phyloP scores from a whole-genome alignment of 257 asterid species.

The Echium plantagineum region DNA sequence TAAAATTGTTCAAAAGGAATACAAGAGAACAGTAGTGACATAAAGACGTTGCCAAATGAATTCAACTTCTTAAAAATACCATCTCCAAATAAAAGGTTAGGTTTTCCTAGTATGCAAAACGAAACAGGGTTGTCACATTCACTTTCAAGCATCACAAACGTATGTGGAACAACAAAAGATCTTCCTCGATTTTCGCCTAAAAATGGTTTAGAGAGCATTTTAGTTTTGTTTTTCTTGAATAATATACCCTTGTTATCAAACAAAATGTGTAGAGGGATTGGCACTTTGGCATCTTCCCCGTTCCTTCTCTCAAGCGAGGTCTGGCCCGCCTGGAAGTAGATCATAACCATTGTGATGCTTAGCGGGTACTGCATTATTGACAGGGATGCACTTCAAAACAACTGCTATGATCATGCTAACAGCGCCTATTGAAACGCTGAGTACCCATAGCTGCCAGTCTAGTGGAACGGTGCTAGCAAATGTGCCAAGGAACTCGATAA shows the following conservation, averaged over 20 bases:
- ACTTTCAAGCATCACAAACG: not conserved
- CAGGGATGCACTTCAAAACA: conserved; percentile 74
- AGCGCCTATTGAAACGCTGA: conserved; percentile 50
- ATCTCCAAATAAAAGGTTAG: too few species aligned
- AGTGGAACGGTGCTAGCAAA: conserved; percentile 88
- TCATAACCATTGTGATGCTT: conserved; percentile 72
- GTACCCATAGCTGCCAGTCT: conserved; percentile 68
- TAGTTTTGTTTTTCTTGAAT: not conserved
- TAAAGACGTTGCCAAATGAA: too few species aligned
- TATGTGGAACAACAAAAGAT: not conserved
- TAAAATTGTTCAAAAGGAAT: too few species aligned
- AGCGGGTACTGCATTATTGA: conserved; percentile 14
- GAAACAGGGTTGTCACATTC: not conserved
- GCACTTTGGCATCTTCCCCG: too few species aligned
- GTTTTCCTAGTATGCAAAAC: too few species aligned
- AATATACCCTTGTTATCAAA: not conserved
- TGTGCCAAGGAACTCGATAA: conserved; percentile 80
- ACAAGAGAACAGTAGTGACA: too few species aligned
- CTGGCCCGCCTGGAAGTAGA: conserved; percentile 45
- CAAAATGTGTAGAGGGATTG: too few species aligned
- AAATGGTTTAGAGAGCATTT: too few species aligned
- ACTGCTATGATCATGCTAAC: conserved; percentile 62
- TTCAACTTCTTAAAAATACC: too few species aligned
- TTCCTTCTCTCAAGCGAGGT: conserved; percentile 13
- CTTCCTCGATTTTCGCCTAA: not conserved